These are phyloP conservation scores for Alternaria brassicicola DNA, from an alignment of 2,329 filamentous ascomycete genomes.

Conservation along the genomic window DNA sequence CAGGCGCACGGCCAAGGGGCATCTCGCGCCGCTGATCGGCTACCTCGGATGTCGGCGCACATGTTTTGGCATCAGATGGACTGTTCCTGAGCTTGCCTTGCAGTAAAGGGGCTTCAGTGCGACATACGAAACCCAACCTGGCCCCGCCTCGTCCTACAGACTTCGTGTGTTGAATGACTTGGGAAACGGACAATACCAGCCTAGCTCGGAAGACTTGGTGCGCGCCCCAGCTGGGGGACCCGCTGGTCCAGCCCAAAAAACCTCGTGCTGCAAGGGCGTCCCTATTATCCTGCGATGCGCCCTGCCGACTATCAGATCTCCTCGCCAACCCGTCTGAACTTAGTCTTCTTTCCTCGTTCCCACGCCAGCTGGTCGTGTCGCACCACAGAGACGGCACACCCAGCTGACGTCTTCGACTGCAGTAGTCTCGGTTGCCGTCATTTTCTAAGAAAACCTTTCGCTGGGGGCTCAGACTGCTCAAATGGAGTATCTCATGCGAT, in stretches of 20 bases:
- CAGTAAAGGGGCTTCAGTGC: slow-evolving; percentile 39
- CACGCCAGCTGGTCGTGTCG: slow-evolving; percentile 19
- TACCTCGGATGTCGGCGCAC: slow-evolving; percentile 34
- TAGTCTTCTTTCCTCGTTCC: not conserved
- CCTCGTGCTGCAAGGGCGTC: slow-evolving; percentile 13
- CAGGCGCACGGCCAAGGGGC: slow-evolving; percentile 42
- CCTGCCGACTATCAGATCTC: not conserved
- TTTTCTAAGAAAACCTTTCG: slow-evolving; percentile 39
- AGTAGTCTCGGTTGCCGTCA: slow-evolving; percentile 31
- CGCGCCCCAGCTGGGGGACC: slow-evolving; percentile 4
- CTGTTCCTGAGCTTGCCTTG: slow-evolving; percentile 43
- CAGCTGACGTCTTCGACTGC: slow-evolving; percentile 34
- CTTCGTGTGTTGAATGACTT: slow-evolving; percentile 26
- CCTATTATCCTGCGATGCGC: slow-evolving; percentile 3
- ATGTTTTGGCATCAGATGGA: slow-evolving; percentile 11
- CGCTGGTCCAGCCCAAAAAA: slow-evolving; percentile 10
- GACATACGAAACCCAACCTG: slow-evolving; percentile 37
- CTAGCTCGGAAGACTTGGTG: slow-evolving; percentile 12
- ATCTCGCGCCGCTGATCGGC: slow-evolving; percentile 34
- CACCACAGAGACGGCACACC: slow-evolving; percentile 31
- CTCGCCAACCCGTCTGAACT: not conserved
- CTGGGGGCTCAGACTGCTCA: slow-evolving; percentile 27
- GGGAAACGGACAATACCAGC: slow-evolving; percentile 28
- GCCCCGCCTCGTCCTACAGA: slow-evolving; percentile 31
- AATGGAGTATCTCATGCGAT: slow-evolving; percentile 36